Percentiles rank a stretch among this genome's conserved stretches.
Conservation (phyloP, 306 rosid species). For the Rosa rugosa region DNA sequence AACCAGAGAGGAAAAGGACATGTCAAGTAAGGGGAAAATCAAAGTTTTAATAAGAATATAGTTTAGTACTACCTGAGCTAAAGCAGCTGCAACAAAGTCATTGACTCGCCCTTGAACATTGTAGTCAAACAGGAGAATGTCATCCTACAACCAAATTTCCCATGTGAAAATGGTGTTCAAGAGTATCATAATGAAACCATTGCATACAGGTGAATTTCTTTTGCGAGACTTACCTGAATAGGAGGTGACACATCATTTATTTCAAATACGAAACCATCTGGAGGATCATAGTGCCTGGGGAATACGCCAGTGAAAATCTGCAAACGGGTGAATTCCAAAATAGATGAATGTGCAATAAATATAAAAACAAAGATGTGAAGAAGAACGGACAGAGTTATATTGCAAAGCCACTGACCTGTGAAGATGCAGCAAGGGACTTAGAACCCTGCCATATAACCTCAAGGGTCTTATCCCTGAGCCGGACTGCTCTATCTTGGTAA, state of each 20-base stretch:
- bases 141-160: conserved; percentile 54
- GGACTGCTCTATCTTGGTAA: conserved; percentile 78
- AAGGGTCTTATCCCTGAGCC: conserved; percentile 64
- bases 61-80: conserved; percentile 57
- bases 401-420: conserved; percentile 51
- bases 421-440: conserved; percentile 66
- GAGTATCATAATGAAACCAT: background rate
- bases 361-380: conserved; percentile 1
- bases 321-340: conserved; percentile 10
- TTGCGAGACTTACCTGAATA: conserved; percentile 54
- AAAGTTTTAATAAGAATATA: background rate
- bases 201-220: background rate
- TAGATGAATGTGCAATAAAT: background rate
- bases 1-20: background rate
- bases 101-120: conserved; percentile 74
- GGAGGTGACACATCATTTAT: conserved; percentile 75
- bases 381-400: conserved; percentile 1
- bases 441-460: conserved; percentile 86
- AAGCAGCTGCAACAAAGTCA: conserved; percentile 77
- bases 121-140: conserved; percentile 68
- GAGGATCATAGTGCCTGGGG: conserved; percentile 86
- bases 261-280: conserved; percentile 81
- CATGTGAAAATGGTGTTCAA: conserved; percentile 5
- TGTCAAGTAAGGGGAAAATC: background rate
- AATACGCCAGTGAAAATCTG: conserved; percentile 85